A percentile compares a stretch with the other conserved stretches of the same genome.
These are phyloP conservation scores for Mycena vitilis DNA, from an alignment of 768 basidiomycete species.

Conservation along the genomic window DNA sequence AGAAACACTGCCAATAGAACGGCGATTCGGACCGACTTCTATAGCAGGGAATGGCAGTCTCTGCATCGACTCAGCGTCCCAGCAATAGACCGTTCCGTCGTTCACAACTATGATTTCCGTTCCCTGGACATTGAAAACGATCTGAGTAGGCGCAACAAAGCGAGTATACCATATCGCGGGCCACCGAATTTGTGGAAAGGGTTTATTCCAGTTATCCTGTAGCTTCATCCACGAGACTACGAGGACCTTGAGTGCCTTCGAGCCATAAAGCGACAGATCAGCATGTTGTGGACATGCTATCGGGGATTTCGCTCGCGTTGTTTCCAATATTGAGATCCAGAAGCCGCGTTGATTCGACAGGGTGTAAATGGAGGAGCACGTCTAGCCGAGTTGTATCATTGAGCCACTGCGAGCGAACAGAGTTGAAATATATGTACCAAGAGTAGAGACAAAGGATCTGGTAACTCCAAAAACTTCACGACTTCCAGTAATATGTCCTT, in stretches of 20 bases:
- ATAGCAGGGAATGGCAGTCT: slow-evolving; percentile 15
- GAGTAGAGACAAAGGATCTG: background rate
- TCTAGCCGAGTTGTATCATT: too few relatives aligned
- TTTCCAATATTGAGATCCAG: too few relatives aligned
- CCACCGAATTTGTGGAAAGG: slow-evolving; percentile 1
- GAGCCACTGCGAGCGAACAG: too few relatives aligned
- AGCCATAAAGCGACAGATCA: slow-evolving; percentile 18
- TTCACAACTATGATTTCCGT: slow-evolving; percentile 28
- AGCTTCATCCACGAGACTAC: slow-evolving; percentile 18
- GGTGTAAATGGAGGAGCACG: too few relatives aligned
- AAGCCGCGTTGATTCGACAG: too few relatives aligned
- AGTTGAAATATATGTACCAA: too few relatives aligned
- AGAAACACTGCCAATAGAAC: slow-evolving; percentile 5
- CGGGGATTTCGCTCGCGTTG: too few relatives aligned
- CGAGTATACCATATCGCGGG: background rate
- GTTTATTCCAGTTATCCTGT: slow-evolving; percentile 25
- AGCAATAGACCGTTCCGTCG: slow-evolving; percentile 12
- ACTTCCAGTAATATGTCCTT: slow-evolving; percentile 1
- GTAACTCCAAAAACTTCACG: background rate
- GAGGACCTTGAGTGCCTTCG: slow-evolving; percentile 20
- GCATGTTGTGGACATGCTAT: too few relatives aligned
- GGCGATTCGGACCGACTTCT: background rate
- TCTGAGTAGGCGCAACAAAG: slow-evolving; percentile 9
- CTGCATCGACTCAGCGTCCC: slow-evolving; percentile 8
- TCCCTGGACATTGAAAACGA: slow-evolving; percentile 24